Conservation (phyloP, 805 yeast species). For the Hanseniaspora singularis region DNA sequence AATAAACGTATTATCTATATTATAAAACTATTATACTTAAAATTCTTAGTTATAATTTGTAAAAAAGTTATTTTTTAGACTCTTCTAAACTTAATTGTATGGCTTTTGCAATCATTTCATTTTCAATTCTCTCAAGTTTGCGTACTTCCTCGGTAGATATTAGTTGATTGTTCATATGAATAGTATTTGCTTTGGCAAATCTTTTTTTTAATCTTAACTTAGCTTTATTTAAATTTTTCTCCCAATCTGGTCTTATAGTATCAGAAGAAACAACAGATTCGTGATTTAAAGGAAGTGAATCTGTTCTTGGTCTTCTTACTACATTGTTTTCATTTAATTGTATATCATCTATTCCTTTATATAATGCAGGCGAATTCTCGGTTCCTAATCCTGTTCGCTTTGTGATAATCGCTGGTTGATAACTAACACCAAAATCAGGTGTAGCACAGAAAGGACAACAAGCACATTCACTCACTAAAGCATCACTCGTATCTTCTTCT, state of each 20-base stretch:
- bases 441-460: constrained; percentile 90
- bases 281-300: constrained; percentile 54
- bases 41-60: too few species aligned
- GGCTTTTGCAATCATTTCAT: constrained; percentile 76
- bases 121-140: constrained; percentile 39
- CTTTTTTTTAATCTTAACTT: constrained; percentile 67
- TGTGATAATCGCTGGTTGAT: constrained; percentile 53
- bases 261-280: constrained; percentile 70
- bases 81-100: constrained; percentile 61
- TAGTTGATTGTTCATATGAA: constrained; percentile 75
- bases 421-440: constrained; percentile 72
- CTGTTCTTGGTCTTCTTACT: constrained; percentile 28
- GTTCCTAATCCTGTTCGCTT: constrained; percentile 47
- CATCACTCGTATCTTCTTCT: constrained; percentile 38
- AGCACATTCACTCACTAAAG: constrained; percentile 74
- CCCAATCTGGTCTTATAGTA: constrained; percentile 87
- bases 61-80: neutral
- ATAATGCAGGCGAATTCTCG: constrained; percentile 26
- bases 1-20: too few species aligned
- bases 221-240: constrained; percentile 55
- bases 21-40: neutral
- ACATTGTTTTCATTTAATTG: constrained; percentile 13
- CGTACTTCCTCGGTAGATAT: constrained; percentile 30
- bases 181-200: constrained; percentile 88
- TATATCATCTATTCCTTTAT: constrained; percentile 15